Evolutionary conservation across 2,329 filamentous ascomycete genomes (phyloP).

Genomic region (Colletotrichum chrysophilum): DNA sequence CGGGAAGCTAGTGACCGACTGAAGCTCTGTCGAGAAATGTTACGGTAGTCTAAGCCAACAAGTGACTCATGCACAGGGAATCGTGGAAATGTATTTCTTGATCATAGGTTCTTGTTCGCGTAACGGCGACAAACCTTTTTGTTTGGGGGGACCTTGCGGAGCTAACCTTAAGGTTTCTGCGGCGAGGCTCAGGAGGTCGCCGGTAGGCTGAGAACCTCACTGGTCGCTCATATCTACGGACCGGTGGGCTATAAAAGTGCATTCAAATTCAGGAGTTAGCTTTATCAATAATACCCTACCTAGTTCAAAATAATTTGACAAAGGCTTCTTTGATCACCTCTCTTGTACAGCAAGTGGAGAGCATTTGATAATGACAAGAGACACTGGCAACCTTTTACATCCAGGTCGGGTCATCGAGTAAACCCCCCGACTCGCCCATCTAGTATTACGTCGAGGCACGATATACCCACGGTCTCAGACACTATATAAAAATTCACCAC

Average conservation of each 20-base stretch:
- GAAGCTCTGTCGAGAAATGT: constrained; percentile 68
- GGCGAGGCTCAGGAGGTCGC: too few species aligned
- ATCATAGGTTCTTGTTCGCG: accelerated
- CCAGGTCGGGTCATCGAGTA: accelerated
- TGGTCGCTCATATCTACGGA: accelerated
- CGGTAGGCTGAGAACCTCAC: neutral
- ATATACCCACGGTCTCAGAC: accelerated
- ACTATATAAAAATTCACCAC: neutral
- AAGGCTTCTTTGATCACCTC: neutral
- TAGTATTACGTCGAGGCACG: neutral
- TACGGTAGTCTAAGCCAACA: neutral
- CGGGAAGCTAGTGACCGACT: constrained; percentile 78
- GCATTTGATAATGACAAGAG: neutral
- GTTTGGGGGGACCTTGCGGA: neutral
- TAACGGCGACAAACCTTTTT: neutral
- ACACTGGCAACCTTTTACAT: neutral
- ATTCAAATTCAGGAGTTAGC: neutral
- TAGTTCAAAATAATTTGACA: neutral
- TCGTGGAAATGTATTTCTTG: neutral
- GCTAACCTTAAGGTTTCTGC: accelerated
- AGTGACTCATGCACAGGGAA: accelerated
- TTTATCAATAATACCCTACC: neutral
- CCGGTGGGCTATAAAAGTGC: accelerated
- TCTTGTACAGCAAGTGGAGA: accelerated
- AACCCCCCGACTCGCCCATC: accelerated